Percentiles rank a stretch among this genome's conserved stretches.
These are phyloP conservation scores for Oenanthe javanica DNA, from an alignment of 140 eudicot species.

Conservation along the genomic window DNA sequence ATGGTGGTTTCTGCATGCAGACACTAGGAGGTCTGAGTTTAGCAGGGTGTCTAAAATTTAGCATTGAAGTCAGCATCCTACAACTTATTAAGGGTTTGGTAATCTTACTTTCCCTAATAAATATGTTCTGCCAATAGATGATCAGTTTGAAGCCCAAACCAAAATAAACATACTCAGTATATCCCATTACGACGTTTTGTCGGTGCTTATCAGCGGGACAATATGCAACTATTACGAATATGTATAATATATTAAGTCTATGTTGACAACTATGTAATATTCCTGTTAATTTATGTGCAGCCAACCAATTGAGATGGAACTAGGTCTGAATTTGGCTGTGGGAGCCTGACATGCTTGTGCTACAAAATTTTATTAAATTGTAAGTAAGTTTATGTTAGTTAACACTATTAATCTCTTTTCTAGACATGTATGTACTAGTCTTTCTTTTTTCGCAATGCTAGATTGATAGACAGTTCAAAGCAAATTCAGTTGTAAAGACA, in stretches of 20 bases:
- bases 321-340: not conserved
- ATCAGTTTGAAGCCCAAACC: not conserved
- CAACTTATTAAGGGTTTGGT: not conserved
- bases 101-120: not conserved
- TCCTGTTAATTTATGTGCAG: conserved; percentile 1
- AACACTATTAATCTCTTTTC: not conserved
- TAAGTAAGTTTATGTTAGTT: not conserved
- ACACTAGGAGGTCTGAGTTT: conserved; percentile 37
- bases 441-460: not conserved
- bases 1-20: conserved; percentile 88
- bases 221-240: not conserved
- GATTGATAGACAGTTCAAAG: not conserved
- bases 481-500: not conserved
- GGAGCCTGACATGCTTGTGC: not conserved
- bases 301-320: not conserved
- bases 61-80: not conserved
- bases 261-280: not conserved
- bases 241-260: not conserved
- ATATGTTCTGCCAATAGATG: conserved; percentile 1
- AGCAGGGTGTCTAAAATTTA: conserved; percentile 1
- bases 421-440: not conserved
- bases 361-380: not conserved
- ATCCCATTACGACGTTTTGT: not conserved
- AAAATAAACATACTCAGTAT: not conserved
- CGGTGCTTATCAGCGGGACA: not conserved